A percentile compares a stretch with the other conserved stretches of the same genome.
These are phyloP conservation scores for Mycena belliarum DNA, from an alignment of 768 basidiomycete genomes.

Conservation along the genomic window DNA sequence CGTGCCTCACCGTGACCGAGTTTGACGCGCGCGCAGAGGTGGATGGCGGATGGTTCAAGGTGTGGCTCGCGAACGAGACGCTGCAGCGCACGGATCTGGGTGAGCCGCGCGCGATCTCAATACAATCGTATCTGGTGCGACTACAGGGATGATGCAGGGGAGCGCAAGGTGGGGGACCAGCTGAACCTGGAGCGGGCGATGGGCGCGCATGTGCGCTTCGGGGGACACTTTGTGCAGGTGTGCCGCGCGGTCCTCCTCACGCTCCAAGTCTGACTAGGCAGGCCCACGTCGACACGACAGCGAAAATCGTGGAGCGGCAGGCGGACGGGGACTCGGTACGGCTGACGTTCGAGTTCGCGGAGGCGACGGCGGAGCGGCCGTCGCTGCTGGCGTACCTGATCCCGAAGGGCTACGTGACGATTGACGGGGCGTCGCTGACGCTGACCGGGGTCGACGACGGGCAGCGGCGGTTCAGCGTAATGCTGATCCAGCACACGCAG, in stretches of 20 bases:
- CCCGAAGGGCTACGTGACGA: constrained; percentile 90
- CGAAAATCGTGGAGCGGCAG: constrained; percentile 62
- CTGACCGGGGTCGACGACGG: constrained; percentile 75
- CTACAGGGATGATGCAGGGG: constrained; percentile 48
- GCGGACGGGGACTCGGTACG: constrained; percentile 90
- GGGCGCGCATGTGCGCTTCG: constrained; percentile 88
- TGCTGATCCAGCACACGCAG: constrained; percentile 96
- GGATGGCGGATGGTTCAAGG: constrained; percentile 81
- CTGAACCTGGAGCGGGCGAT: constrained; percentile 96
- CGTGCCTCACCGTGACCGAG: constrained; percentile 88
- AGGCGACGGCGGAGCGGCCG: constrained; percentile 55
- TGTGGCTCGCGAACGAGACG: constrained; percentile 96
- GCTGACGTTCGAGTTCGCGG: constrained; percentile 74
- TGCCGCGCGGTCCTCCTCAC: neutral
- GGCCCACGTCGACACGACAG: constrained; percentile 95
- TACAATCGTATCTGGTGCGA: neutral
- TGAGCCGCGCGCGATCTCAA: constrained; percentile 30
- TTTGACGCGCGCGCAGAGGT: constrained; percentile 67
- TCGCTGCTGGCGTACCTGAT: constrained; percentile 82
- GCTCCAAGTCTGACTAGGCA: constrained; percentile 28
- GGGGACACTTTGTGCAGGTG: constrained; percentile 98
- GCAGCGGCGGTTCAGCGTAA: constrained; percentile 73
- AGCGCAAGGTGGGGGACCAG: constrained; percentile 73
- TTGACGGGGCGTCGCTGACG: constrained; percentile 94
- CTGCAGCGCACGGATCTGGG: constrained; percentile 89